Evolutionary conservation across 139 green algal genomes (phyloP).

Genomic region (Haematococcus lacustris): DNA sequence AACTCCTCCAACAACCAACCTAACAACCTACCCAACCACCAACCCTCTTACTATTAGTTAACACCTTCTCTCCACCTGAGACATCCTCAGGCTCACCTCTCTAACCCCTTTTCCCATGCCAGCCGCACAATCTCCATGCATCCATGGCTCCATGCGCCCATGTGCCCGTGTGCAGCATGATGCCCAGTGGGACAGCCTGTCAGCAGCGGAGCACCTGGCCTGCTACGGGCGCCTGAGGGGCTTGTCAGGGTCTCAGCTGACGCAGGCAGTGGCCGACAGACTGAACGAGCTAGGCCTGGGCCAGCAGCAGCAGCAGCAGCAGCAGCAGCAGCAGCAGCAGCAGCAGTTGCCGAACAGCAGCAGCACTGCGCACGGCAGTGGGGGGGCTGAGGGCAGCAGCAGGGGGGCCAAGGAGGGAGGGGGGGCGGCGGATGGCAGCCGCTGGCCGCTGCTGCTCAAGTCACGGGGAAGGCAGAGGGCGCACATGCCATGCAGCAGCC

Average conservation of each 20-base stretch:
- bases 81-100: too few relatives aligned
- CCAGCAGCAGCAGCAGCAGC: too few relatives aligned
- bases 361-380: not conserved
- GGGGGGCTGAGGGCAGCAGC: not conserved
- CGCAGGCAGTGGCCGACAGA: not conserved
- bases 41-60: too few relatives aligned
- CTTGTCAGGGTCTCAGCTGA: conserved; percentile 9
- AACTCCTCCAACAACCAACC: too few relatives aligned
- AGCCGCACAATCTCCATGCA: too few relatives aligned
- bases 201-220: conserved; percentile 45
- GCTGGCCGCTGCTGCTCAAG: not conserved
- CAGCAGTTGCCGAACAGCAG: not conserved
- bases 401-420: not conserved
- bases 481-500: too few relatives aligned
- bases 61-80: too few relatives aligned
- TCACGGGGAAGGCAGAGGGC: too few relatives aligned
- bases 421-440: not conserved
- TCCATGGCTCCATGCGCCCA: not conserved
- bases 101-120: too few relatives aligned
- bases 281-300: conserved; percentile 12
- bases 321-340: too few relatives aligned
- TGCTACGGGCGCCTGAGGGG: conserved; percentile 41
- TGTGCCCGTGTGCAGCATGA: conserved; percentile 61
- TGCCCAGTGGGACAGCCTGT: conserved; percentile 73
- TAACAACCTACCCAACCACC: too few relatives aligned